These are phyloP conservation scores for Aaosphaeria pasadenensis DNA, from an alignment of 2,329 filamentous ascomycete genomes.

Conservation along the genomic window DNA sequence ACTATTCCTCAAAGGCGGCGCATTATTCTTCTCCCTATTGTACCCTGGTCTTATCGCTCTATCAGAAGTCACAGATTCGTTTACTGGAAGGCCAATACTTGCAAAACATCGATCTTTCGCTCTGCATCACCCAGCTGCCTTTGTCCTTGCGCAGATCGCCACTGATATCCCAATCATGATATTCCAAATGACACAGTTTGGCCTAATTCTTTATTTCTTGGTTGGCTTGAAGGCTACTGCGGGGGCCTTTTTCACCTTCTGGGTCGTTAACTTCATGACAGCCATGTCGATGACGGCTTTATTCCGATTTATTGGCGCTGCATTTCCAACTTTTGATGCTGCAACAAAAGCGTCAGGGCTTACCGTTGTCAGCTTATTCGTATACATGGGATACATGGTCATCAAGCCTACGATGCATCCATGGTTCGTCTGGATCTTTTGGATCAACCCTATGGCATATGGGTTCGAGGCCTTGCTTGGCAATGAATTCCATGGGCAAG, in stretches of 20 bases:
- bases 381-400: conserved; percentile 56
- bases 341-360: conserved; percentile 48
- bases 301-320: conserved; percentile 47
- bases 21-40: conserved; percentile 60
- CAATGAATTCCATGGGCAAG: conserved; percentile 49
- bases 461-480: conserved; percentile 73
- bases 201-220: conserved; percentile 42
- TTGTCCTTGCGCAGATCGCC: conserved; percentile 53
- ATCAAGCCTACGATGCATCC: conserved; percentile 60
- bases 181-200: conserved; percentile 33
- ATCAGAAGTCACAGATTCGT: conserved; percentile 59
- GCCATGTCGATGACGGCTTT: conserved; percentile 32
- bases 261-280: conserved; percentile 30
- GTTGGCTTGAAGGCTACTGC: conserved; percentile 35
- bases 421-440: conserved; percentile 82
- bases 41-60: conserved; percentile 60
- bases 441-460: conserved; percentile 73
- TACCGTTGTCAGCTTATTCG: conserved; percentile 53
- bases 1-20: conserved; percentile 60
- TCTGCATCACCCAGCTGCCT: conserved; percentile 73
- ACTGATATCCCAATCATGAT: conserved; percentile 46
- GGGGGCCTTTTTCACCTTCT: conserved; percentile 40
- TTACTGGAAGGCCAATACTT: conserved; percentile 68
- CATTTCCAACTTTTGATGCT: conserved; percentile 59
- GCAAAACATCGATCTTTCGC: conserved; percentile 82